Base-by-base conservation (phyloP, 2,329 filamentous ascomycete species). In the Aspergillus fructus region DNA sequence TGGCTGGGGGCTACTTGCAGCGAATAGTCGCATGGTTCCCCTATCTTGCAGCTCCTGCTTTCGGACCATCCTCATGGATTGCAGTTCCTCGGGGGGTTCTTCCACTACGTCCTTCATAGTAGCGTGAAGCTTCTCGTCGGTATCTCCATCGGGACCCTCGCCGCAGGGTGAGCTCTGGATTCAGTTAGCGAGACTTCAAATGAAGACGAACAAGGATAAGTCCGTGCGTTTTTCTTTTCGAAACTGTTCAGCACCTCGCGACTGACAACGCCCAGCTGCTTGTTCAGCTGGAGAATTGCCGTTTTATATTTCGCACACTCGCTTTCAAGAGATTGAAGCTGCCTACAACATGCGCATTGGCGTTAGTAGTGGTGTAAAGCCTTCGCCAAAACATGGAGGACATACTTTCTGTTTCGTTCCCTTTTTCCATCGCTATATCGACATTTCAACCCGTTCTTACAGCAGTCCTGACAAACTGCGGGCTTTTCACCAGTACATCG, bases 381-480 rank as follows among this genome's bases (percentile, higher is more conserved):
- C 8, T 9, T 12, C 5, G 4, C 11, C 15, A 15, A 12, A 5
- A 21, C 5, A 23, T 5, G 19, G 0, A n/a, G 13, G 19, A 6
- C 66, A 62, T 50, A 78, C 77, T 75, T 75, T 59, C 76, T 78
- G 6, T 73, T 76, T 53, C 75, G 73, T 58, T 78, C 77, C 62
- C 76, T 66, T 64, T 78, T 79, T 5, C 76, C 76, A 65, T 78
- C 76, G 13, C 75, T 77, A 62, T 79, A 79, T 55, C 71, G 74
- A 60, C 77, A 79, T 37, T 71, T 66, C 23, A 77, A 73, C n/a
- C 73, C 74, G 47, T 73, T 72, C 50, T 78, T 76, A 45, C 71
- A 66, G 56, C 77, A 79, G 53, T 78, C 77, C 43, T 72, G 67
- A 43, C 77, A 79, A 4, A 72, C 71, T 30, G 76, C 24, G 24